Percentiles rank a stretch among this genome's conserved stretches.
phyloP scores from a whole-genome alignment of 768 basidiomycete genomes.

The Rhodotorula toruloides region DNA sequence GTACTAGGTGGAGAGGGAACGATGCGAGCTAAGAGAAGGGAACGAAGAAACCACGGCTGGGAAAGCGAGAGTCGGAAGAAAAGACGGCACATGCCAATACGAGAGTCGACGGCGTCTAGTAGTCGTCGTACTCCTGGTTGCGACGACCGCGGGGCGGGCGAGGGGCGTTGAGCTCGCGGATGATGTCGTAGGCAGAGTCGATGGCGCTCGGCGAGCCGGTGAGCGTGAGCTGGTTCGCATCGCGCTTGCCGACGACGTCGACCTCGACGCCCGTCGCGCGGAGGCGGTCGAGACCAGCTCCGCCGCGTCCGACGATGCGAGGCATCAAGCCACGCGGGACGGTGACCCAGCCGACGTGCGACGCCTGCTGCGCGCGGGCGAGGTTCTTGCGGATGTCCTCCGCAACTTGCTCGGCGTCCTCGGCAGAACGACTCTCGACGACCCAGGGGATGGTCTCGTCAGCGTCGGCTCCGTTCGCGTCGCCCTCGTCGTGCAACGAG shows the following conservation, averaged over 20 bases:
- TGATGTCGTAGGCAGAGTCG: constrained; percentile 20
- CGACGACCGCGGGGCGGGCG: constrained; percentile 6
- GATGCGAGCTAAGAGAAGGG: too few species aligned
- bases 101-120: neutral
- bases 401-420: constrained; percentile 69
- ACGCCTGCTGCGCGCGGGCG: constrained; percentile 64
- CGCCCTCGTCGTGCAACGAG: constrained; percentile 58
- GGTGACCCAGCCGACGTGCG: constrained; percentile 78
- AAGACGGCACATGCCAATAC: neutral
- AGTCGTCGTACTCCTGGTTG: neutral
- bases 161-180: constrained; percentile 28
- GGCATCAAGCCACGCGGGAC: constrained; percentile 47
- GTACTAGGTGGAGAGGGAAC: too few species aligned
- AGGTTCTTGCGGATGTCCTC: constrained; percentile 63
- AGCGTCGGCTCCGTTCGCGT: constrained; percentile 1
- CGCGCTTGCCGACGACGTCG: constrained; percentile 38
- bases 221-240: constrained; percentile 38
- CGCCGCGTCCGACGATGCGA: constrained; percentile 39
- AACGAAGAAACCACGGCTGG: too few species aligned
- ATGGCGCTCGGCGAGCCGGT: constrained; percentile 35
- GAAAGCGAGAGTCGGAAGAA: too few species aligned
- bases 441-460: constrained; percentile 38
- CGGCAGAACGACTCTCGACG: constrained; percentile 72
- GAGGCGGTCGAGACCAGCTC: constrained; percentile 40
- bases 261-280: constrained; percentile 36